These are phyloP conservation scores for Tetrahymena borealis DNA, from an alignment of 73 alveolate species.

Conservation along the genomic window DNA sequence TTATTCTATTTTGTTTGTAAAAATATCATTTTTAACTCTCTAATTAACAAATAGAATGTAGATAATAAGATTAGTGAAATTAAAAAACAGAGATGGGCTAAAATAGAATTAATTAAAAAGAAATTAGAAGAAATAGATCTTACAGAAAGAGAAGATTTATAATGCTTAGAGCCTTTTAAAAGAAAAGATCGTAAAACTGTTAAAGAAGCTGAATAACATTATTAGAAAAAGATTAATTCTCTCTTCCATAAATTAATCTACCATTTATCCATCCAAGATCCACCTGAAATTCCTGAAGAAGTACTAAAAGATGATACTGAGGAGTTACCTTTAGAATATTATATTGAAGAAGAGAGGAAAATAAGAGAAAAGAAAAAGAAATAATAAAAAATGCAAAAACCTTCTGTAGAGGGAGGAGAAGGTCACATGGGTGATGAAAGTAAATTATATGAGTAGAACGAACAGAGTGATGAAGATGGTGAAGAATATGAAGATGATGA, in stretches of 20 bases:
- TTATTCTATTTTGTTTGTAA: background rate
- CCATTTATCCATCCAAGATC: background rate
- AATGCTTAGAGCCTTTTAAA: background rate
- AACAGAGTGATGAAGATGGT: background rate
- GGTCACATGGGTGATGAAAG: too few species aligned
- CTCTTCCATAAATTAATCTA: background rate
- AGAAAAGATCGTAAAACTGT: conserved; percentile 2
- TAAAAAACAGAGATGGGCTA: background rate
- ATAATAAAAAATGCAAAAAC: background rate
- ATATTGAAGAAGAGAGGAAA: background rate
- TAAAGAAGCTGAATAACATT: background rate
- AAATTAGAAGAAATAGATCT: background rate
- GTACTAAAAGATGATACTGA: background rate
- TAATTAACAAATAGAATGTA: background rate
- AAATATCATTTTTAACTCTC: background rate
- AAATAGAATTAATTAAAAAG: background rate
- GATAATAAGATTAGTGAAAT: background rate
- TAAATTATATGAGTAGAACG: background rate
- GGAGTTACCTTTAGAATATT: background rate
- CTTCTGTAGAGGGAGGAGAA: background rate
- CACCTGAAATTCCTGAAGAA: background rate
- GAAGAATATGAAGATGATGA: background rate
- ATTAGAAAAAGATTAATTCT: background rate
- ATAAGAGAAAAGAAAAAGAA: background rate
- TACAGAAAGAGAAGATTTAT: background rate